Conservation (phyloP, 163 green algal species). For the Volvox carteri region DNA sequence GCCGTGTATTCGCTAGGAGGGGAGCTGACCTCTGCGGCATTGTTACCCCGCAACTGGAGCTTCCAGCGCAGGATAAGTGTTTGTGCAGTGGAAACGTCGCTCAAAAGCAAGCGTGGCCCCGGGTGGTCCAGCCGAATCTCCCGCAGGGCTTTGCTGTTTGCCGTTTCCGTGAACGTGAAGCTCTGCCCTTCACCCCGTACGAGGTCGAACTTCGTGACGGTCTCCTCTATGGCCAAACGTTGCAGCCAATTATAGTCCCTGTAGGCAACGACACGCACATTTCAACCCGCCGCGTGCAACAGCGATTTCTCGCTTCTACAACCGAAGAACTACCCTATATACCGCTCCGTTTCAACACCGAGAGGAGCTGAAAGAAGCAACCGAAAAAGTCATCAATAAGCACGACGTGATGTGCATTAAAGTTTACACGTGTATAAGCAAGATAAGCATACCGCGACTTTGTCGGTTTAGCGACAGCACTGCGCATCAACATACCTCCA, state of each 20-base stretch:
- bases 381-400: no score
- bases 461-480: background rate
- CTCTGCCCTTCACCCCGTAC: slow-evolving; percentile 6
- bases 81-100: slow-evolving; percentile 72
- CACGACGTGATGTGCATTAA: background rate
- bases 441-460: background rate
- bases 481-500: slow-evolving; percentile 27
- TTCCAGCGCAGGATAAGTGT: slow-evolving; percentile 78
- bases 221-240: slow-evolving; percentile 78
- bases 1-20: no score
- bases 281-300: no score
- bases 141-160: background rate
- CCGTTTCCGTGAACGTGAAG: slow-evolving; percentile 28
- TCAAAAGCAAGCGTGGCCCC: slow-evolving; percentile 85
- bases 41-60: slow-evolving; percentile 83
- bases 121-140: slow-evolving; percentile 65
- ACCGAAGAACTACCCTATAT: no score
- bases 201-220: slow-evolving; percentile 66
- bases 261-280: background rate
- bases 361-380: no score
- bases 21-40: slow-evolving; percentile 74
- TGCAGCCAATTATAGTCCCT: slow-evolving; percentile 78
- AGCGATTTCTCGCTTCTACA: no score
- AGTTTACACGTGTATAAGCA: background rate
- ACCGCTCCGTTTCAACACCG: no score